Percentiles rank a stretch among this genome's conserved stretches.
Evolutionary conservation across 2,329 filamentous ascomycete genomes (phyloP).

Genomic region (Colletotrichum plurivorum): DNA sequence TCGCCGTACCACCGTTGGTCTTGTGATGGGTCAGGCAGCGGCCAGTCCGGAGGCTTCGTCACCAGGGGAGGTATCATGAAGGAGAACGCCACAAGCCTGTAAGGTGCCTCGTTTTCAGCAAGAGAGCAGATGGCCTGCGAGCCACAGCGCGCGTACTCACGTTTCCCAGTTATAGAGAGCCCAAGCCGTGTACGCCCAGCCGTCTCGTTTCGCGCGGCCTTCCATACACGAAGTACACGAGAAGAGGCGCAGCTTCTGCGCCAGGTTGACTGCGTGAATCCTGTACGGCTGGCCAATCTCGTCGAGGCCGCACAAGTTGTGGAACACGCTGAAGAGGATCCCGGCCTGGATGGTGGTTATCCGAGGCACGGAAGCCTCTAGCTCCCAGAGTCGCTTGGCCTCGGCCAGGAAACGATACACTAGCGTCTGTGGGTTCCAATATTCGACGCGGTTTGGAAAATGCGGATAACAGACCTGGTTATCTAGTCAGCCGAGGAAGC

Average conservation of each 20-base stretch:
- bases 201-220: constrained; percentile 40
- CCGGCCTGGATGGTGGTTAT: constrained; percentile 56
- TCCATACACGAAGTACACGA: constrained; percentile 14
- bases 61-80: constrained; percentile 48
- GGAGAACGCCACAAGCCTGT: constrained; percentile 45
- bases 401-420: constrained; percentile 55
- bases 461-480: constrained; percentile 48
- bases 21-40: constrained; percentile 47
- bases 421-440: constrained; percentile 53
- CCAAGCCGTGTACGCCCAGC: constrained; percentile 46
- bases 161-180: background rate
- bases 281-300: constrained; percentile 53
- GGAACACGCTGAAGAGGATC: constrained; percentile 49
- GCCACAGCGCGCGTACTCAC: no score
- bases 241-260: constrained; percentile 51
- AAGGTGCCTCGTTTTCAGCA: no score
- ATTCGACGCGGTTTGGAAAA: constrained; percentile 49
- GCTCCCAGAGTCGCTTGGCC: constrained; percentile 55
- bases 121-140: no score
- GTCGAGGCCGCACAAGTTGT: constrained; percentile 53
- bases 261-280: constrained; percentile 50
- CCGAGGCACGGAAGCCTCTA: constrained; percentile 45
- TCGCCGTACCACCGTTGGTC: constrained; percentile 52
- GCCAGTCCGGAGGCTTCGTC: constrained; percentile 46
- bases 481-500: background rate